phyloP scores from a whole-genome alignment of 345 rosid species.

The Aquilaria malaccensis region DNA sequence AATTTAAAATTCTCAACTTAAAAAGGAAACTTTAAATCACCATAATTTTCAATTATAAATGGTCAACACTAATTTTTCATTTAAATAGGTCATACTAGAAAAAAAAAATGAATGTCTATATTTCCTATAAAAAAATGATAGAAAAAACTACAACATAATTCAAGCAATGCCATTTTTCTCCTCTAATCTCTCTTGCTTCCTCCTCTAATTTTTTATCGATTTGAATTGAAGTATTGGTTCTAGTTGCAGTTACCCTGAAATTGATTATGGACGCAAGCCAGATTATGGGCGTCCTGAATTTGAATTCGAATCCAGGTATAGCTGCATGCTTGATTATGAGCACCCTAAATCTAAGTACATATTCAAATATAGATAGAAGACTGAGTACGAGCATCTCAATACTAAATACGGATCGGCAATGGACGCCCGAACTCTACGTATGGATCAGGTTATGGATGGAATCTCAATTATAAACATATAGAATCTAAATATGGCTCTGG shows the following conservation, averaged over 20 bases:
- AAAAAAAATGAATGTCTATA: too few species aligned
- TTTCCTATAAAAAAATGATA: too few species aligned
- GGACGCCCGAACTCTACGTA: conserved; percentile 1
- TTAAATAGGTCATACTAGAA: too few species aligned
- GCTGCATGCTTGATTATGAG: conserved; percentile 7
- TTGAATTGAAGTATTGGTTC: conserved; percentile 15
- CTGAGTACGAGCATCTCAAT: conserved; percentile 4
- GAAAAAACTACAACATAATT: too few species aligned
- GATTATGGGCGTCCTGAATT: conserved; percentile 19
- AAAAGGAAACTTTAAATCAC: too few species aligned
- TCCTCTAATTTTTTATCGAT: background rate
- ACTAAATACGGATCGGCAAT: conserved; percentile 13
- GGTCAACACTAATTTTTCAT: too few species aligned
- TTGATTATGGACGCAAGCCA: background rate
- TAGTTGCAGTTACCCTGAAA: conserved; percentile 13
- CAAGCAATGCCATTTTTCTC: too few species aligned
- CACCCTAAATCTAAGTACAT: conserved; percentile 10
- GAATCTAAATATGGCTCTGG: conserved; percentile 37
- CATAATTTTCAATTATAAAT: too few species aligned
- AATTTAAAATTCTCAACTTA: too few species aligned
- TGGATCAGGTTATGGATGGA: conserved; percentile 40
- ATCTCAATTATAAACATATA: conserved; percentile 18
- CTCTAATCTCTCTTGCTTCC: too few species aligned
- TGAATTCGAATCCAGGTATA: conserved; percentile 17
- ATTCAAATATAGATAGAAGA: conserved; percentile 17